Evolutionary conservation across 352 stramenopile genomes (phyloP), one percentile per base, ranked within the genome.

Genomic region (Phytophthora agathidicida): DNA sequence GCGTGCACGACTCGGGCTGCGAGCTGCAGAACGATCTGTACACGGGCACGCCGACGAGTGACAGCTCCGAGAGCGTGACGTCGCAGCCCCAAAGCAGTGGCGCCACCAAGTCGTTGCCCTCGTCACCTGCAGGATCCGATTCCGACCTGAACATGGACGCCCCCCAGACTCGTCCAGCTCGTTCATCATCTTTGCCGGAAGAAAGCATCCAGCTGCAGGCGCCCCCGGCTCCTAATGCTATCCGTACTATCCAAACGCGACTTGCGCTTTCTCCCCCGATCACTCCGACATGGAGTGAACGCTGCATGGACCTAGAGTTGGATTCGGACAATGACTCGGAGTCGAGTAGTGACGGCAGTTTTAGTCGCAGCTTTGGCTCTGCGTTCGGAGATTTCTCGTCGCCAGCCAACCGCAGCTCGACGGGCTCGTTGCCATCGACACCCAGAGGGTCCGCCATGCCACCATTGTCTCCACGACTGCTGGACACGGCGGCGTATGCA

Each of bases 1-100:
- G 93, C 39, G 82, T 98, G n/a, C 88, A 97, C 65, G 86, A 98
- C 65, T 77, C 82, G 11, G 64, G 68, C 13, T 73, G 74, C 36
- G 71, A 80, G 36, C 71, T 89, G 31, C 79, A 83, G n/a, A 68
- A 71, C 32, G 72, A 69, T 24, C 63, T 88, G 19, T 87, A 77
- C 38, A 76, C 71, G 13, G 60, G 64, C 20, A 36, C 62, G 22
- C 42, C 63, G 17, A 61, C 64, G 9, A 61, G 47, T 24, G 27
- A 50, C 19, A 49, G 37, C 14, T 43, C 52, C 2, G 42, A 63
- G 10, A 68, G 26, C 10, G 13, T 53, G 4, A 32, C 31, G 20
- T 65, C 63, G 3, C 38, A 54, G 5, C 39, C n/a, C n/a, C n/a
- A n/a, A 60, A 47, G 20, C 30, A 28, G 23, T n/a, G n/a, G 10